Base-by-base conservation (phyloP, 2,329 filamentous ascomycete species). In the Atkinsonella hypoxylon region DNA sequence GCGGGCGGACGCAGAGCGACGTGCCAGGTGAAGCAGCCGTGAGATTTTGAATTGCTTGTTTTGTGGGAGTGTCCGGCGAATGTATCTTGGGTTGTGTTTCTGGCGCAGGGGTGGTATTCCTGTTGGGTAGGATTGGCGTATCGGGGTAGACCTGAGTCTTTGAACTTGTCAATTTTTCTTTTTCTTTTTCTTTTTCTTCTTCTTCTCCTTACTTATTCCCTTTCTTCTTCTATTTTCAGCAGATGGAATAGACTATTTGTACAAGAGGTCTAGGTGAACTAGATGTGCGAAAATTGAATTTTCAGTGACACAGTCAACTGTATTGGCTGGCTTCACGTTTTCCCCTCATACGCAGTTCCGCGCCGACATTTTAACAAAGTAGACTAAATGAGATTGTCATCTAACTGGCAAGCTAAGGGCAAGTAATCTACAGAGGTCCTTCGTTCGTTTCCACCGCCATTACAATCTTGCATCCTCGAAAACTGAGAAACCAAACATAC, bases 1-100 rank as follows among this genome's bases (percentile, higher is more conserved):
- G 26, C 58, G 59, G 9, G 50, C 54, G 41, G 59, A 66, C 41
- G 58, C 63, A 45, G 63, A 65, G 30, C 54, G 48, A 43, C 57
- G 57, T 8, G 54, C 45, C n/a, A 47, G 51, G 34, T 57, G 50
- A 49, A 22, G 41, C 22, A 31, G 30, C 18, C 4, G 10, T 26
- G 39, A 30, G 9, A 26, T n/a, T 47, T 2, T 17, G 22, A 4
- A 26, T 2, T 38, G n/a, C 10, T 43, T 38, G 11, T 13, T 17
- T 13, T 12, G 20, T 9, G 30, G 30, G 15, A 18, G 9, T 4
- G 18, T 45, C 31, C 17, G 11, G 20, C 15, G n/a, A 45, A 36
- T 30, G 12, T 6, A n/a, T 11, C 13, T 48, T 9, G 40, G 20
- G 13, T 39, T n/a, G 11, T 45, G 7, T 45, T 49, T 40, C 18